Percentiles rank a stretch among this genome's conserved stretches.
phyloP scores from a whole-genome alignment of 176 grass and related monocot species.

The Aegilops speltoides region DNA sequence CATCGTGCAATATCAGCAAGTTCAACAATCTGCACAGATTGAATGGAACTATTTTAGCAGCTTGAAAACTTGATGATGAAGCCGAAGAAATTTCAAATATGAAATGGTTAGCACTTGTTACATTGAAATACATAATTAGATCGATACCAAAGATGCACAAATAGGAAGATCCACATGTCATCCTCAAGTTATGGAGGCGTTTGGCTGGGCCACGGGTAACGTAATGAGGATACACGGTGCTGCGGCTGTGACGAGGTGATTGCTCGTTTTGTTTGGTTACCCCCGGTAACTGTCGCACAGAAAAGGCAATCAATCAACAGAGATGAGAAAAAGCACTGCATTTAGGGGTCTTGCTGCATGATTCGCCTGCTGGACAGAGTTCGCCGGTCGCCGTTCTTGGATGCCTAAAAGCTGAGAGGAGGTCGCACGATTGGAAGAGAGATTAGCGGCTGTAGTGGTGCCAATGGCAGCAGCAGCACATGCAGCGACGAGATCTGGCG shows the following conservation, averaged over 20 bases:
- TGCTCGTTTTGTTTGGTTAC: neutral
- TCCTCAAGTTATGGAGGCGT: neutral
- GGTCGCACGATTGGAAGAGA: neutral
- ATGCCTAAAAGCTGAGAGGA: neutral
- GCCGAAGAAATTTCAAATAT: neutral
- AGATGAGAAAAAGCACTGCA: too few relatives aligned
- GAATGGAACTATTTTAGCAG: conserved; percentile 7
- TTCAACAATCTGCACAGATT: conserved; percentile 76
- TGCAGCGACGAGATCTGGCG: neutral
- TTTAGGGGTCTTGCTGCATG: too few relatives aligned
- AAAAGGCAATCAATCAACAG: neutral
- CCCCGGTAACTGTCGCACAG: neutral
- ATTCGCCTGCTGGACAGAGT: neutral
- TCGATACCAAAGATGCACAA: neutral
- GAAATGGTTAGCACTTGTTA: neutral
- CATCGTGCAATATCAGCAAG: conserved; percentile 99
- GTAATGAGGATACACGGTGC: neutral
- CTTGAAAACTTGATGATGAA: conserved; percentile 14
- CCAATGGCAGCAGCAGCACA: neutral
- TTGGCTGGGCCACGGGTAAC: neutral
- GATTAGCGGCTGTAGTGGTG: neutral
- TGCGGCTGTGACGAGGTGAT: neutral
- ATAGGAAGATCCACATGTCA: neutral
- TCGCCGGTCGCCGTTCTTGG: neutral
- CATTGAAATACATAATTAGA: neutral